A percentile compares a stretch with the other conserved stretches of the same genome.
phyloP scores from a whole-genome alignment of 768 basidiomycete species.

The Xanthoconium stramineum region DNA sequence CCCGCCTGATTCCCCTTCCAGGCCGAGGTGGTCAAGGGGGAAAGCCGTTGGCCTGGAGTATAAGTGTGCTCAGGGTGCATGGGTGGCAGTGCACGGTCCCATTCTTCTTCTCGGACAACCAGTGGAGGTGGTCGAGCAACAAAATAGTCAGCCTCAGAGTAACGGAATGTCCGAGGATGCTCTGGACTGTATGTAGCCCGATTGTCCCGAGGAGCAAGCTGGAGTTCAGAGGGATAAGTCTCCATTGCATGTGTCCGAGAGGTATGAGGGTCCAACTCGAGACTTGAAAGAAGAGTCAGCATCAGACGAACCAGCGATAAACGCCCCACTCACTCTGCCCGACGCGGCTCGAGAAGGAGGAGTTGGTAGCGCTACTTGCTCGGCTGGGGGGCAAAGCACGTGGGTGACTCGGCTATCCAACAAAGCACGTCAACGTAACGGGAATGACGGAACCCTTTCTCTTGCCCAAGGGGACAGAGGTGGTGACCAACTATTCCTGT shows the following conservation, averaged over 20 bases:
- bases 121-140: background rate
- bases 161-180: constrained; percentile 8
- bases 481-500: constrained; percentile 19
- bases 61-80: constrained; percentile 32
- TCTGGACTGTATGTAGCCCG: constrained; percentile 8
- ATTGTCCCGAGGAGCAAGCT: constrained; percentile 8
- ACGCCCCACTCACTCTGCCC: constrained; percentile 12
- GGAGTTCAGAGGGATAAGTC: constrained; percentile 4
- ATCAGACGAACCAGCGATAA: background rate
- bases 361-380: constrained; percentile 1
- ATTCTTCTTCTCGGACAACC: constrained; percentile 3
- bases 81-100: constrained; percentile 9
- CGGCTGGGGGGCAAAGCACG: constrained; percentile 9
- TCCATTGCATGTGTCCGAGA: constrained; percentile 10
- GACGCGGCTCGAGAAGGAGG: constrained; percentile 17
- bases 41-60: constrained; percentile 27
- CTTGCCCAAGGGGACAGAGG: constrained; percentile 25
- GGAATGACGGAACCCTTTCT: constrained; percentile 18
- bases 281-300: constrained; percentile 17
- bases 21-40: constrained; percentile 29
- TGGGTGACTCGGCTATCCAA: constrained; percentile 6
- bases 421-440: background rate
- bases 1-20: constrained; percentile 19
- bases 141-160: constrained; percentile 2
- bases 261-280: constrained; percentile 30